Base-by-base conservation (phyloP, 495 filamentous ascomycete species). In the Penicillium simplicissimum region DNA sequence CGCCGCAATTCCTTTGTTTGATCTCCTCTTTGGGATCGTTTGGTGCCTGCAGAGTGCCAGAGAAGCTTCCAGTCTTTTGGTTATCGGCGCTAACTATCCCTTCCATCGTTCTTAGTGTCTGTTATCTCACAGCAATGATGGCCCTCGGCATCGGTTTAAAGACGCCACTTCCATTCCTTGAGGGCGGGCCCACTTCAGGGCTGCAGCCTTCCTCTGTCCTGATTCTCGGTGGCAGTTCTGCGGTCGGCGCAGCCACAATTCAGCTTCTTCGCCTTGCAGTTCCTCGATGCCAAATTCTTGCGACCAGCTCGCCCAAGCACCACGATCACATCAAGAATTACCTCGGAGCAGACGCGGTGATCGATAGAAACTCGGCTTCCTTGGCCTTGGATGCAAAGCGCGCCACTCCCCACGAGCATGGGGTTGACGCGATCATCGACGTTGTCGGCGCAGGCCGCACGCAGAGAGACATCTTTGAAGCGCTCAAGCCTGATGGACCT, bases 341-440 rank as follows among this genome's bases (percentile, higher is more conserved):
- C 10, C 70, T 81, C 0, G 78, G 78, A 25, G 79, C 73, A 0
- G 68, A 66, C 17, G 42, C 43, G 9, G 67, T 63, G 8, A 66
- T 81, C 25, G 75, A 79, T 48, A 66, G 72, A 3, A 42, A 60
- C 8, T 57, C 64, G 28, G 45, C 52, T n/a, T 36, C 56, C 3
- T 34, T 67, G 48, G 45, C 65, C 4, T 59, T 55, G 14, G 67
- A 69, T 6, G 64, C 79, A 28, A 74, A 70, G 37, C 65, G 70
- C 4, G 69, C 68, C 10, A 65, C 71, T 0, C 37, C 31, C 9
- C 58, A 52, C 43, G 70, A 60, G 31, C 38, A 54, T 3, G 79
- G 79, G 0, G 77, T 79, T 3, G 78, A 81, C 45, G 74, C 71
- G 0, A 76, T 82, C 33, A 25, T 81, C 13, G 79, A 82, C 34